Evolutionary conservation across 2,329 filamentous ascomycete genomes (phyloP).

Genomic region (Drechmeria coniospora): DNA sequence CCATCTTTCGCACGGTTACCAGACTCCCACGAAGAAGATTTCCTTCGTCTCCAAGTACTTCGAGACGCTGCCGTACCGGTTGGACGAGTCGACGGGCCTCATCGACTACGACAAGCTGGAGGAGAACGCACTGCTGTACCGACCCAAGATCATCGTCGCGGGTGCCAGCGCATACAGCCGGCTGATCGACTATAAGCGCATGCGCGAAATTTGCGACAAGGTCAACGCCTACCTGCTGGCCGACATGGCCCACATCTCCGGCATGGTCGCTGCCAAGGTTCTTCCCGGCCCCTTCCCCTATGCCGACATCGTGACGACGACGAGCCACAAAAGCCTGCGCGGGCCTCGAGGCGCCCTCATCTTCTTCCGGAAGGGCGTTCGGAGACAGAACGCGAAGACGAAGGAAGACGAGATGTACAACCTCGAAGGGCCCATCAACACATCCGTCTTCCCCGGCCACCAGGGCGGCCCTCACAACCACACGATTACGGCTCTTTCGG

Average conservation of each 20-base stretch:
- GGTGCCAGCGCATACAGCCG: slow-evolving; percentile 93
- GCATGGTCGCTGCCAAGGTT: slow-evolving; percentile 80
- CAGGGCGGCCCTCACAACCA: slow-evolving; percentile 98
- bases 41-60: slow-evolving; percentile 99
- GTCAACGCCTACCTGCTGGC: slow-evolving; percentile 82
- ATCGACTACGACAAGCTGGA: slow-evolving; percentile 93
- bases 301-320: slow-evolving; percentile 93
- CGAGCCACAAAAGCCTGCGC: slow-evolving; percentile 92
- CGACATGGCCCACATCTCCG: slow-evolving; percentile 96
- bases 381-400: slow-evolving; percentile 68
- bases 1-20: slow-evolving; percentile 92
- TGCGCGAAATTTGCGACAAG: slow-evolving; percentile 84
- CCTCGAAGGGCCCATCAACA: slow-evolving; percentile 85
- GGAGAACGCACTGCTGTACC: slow-evolving; percentile 73
- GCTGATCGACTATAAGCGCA: slow-evolving; percentile 84
- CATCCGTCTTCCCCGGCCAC: slow-evolving; percentile 93
- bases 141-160: slow-evolving; percentile 89
- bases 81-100: slow-evolving; percentile 77
- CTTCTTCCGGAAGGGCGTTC: slow-evolving; percentile 89
- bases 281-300: slow-evolving; percentile 78
- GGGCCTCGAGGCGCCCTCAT: slow-evolving; percentile 95
- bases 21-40: slow-evolving; percentile 87
- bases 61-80: slow-evolving; percentile 88
- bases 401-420: slow-evolving; percentile 79
- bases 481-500: slow-evolving; percentile 89